These are phyloP conservation scores for Talaromyces sp. DNA, from an alignment of 2,329 filamentous ascomycete genomes.

Conservation along the genomic window DNA sequence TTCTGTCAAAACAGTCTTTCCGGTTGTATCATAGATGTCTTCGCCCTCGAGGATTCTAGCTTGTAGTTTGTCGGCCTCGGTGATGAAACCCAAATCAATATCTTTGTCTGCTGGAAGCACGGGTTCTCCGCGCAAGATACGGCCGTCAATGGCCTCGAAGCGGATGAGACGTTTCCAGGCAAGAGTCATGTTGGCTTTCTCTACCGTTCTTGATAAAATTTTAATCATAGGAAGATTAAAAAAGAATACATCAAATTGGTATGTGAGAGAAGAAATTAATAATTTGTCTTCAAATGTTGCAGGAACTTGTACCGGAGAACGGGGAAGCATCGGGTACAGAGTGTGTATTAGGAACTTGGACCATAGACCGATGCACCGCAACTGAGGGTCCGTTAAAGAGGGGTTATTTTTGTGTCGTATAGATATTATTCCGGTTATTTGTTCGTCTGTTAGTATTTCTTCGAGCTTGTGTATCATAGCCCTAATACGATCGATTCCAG, in stretches of 20 bases:
- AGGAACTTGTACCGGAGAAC: background rate
- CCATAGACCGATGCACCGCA: background rate
- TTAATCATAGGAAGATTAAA: background rate
- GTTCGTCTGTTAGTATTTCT: background rate
- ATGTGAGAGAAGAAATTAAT: background rate
- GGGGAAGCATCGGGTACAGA: background rate
- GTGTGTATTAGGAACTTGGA: background rate
- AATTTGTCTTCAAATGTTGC: background rate
- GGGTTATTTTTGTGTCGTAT: background rate
- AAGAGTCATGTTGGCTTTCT: background rate
- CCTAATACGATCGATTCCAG: too few relatives aligned
- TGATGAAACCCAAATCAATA: slow-evolving; percentile 50
- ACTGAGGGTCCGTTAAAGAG: background rate
- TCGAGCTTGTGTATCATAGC: background rate
- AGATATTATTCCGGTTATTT: background rate
- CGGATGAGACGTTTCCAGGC: slow-evolving; percentile 13
- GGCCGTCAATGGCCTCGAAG: slow-evolving; percentile 21
- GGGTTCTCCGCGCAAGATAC: slow-evolving; percentile 53
- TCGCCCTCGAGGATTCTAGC: slow-evolving; percentile 54
- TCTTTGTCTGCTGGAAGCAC: slow-evolving; percentile 39
- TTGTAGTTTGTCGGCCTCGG: slow-evolving; percentile 49
- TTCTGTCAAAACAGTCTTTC: slow-evolving; percentile 53
- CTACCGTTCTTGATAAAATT: background rate
- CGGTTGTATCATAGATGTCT: slow-evolving; percentile 51
- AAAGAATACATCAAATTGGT: background rate